Base-by-base conservation (phyloP, 352 stramenopile species). In the Globisporangium acanthophoron region DNA sequence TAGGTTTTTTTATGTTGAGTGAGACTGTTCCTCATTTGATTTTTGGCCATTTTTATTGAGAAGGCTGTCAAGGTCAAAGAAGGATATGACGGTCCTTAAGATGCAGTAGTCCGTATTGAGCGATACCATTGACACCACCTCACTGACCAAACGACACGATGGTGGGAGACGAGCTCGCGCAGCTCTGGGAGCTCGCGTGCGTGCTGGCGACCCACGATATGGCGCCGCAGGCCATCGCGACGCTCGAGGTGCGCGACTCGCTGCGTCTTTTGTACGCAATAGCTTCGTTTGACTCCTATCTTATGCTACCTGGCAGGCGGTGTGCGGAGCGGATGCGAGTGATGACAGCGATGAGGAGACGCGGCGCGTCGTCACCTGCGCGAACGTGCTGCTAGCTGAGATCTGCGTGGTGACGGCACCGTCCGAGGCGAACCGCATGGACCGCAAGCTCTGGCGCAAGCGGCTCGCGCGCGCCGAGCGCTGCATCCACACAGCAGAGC, bases 131-230 rank as follows among this genome's bases (percentile, higher is more conserved):
- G 24, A 27, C 24, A 27, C 24, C 24, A 27, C 1, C 24, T 27
- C 24, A 27, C 24, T 27, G 24, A 41, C 35, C 35, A 12, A 12
- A 48, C 20, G 43, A 48, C 18, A 27, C 21, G 13, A 7, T 20
- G 20, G 11, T 27, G 31, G n/a, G 5, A 16, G 21, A 37, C 33
- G 71, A 79, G 45, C 52, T 78, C 57, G 59, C 61, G 62, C 75
- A 87, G 59, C 62, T 92, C 13, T 92, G 83, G 83, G 74, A 56
- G 54, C 69, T 92, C 31, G 76, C 76, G n/a, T 70, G 69, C 31
- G 45, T 80, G 27, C 53, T 90, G 5, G 52, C 62, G 11, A 54
- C 78, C 37, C 67, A 83, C 53, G 41, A 81, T 12, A 65, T 84
- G 43, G 56, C 56, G 16, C 48, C 65, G 1, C 73, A 85, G 59